Base-by-base conservation (phyloP, 2,329 filamentous ascomycete genomes). In the Gremmenia infestans region DNA sequence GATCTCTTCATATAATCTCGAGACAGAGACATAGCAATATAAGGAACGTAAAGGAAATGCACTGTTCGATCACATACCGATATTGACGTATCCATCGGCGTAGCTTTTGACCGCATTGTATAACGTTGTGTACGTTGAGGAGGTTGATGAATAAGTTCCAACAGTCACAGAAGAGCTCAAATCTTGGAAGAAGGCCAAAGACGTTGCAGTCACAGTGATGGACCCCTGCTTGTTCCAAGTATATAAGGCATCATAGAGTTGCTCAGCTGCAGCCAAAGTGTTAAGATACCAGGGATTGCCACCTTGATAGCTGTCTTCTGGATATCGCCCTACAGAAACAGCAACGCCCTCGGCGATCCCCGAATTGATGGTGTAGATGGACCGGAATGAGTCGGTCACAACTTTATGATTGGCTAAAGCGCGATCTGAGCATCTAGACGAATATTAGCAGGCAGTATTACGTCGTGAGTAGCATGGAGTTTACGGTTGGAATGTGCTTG, bases 201-300 rank as follows among this genome's bases (percentile, higher is more conserved):
- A 91, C 1, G 78, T 78, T 0, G 76, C 72, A 5, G 82, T 86
- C 48, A 93, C 80, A 0, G 78, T 80, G 64, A 95, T 78, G 5
- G 77, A 84, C 1, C 83, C 84, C 25, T 77, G 71, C 37, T 75
- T 72, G 59, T 86, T 77, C 87, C 88, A 93, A 50, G 87, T 83
- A 61, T 86, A 85, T 1, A 91, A 66, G 1, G 89, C 86, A 64
- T 88, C 85, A 69, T 91, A 93, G 2, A 95, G 79, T 67, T 89
- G 86, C 71, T 94, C 89, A 3, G 89, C 90, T 0, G 88, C 88
- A 1, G 88, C 88, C 32, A 91, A 77, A 1, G 87, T 93, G 64
- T 81, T 81, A 12, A 93, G 78, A 65, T 91, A 89, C 89, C 89
- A 94, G 1, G 89, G 89, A 70, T 94, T 91, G 1, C 88, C 89